phyloP scores from a whole-genome alignment of 1,284 basidiomycete genomes.

The Porogramme epimiltina region DNA sequence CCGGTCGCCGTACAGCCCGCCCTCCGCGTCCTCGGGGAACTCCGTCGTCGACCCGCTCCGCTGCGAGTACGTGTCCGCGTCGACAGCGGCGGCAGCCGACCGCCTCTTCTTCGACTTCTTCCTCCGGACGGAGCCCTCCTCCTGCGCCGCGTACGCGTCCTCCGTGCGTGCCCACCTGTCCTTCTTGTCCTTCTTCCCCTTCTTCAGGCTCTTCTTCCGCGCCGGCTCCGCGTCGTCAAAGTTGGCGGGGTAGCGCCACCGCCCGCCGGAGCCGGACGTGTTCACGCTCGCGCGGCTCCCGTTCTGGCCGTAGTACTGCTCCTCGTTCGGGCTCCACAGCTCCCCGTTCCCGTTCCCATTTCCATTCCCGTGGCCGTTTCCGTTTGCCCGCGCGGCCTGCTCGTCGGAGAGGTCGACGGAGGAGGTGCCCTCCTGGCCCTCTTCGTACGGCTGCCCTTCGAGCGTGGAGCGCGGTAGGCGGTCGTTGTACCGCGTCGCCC shows the following conservation, averaged over 20 bases:
- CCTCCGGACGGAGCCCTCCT: slow-evolving; percentile 37
- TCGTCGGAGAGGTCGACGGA: slow-evolving; percentile 46
- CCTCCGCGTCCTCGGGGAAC: slow-evolving; percentile 72
- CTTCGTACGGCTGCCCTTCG: slow-evolving; percentile 73
- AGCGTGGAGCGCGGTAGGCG: slow-evolving; percentile 74
- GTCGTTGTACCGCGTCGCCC: slow-evolving; percentile 87
- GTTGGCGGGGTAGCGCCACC: slow-evolving; percentile 84
- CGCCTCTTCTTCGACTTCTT: slow-evolving; percentile 46
- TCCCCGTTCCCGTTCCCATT: slow-evolving; percentile 42
- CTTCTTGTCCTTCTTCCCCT: slow-evolving; percentile 71
- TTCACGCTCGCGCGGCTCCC: slow-evolving; percentile 39
- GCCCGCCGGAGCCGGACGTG: slow-evolving; percentile 37
- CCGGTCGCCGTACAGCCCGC: slow-evolving; percentile 56
- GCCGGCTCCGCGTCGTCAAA: slow-evolving; percentile 61
- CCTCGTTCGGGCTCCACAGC: slow-evolving; percentile 73
- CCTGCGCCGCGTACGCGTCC: slow-evolving; percentile 68
- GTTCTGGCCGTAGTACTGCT: slow-evolving; percentile 58
- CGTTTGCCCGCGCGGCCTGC: slow-evolving; percentile 22
- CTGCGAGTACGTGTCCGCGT: slow-evolving; percentile 46
- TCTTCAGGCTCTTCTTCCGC: slow-evolving; percentile 52
- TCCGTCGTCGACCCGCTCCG: slow-evolving; percentile 51
- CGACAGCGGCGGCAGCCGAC: slow-evolving; percentile 47
- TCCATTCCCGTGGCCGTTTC: slow-evolving; percentile 26
- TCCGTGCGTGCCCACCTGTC: slow-evolving; percentile 83
- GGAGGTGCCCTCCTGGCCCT: slow-evolving; percentile 66